Evolutionary conservation across 768 basidiomycete species (phyloP).

Genomic region (Asterophora parasitica): DNA sequence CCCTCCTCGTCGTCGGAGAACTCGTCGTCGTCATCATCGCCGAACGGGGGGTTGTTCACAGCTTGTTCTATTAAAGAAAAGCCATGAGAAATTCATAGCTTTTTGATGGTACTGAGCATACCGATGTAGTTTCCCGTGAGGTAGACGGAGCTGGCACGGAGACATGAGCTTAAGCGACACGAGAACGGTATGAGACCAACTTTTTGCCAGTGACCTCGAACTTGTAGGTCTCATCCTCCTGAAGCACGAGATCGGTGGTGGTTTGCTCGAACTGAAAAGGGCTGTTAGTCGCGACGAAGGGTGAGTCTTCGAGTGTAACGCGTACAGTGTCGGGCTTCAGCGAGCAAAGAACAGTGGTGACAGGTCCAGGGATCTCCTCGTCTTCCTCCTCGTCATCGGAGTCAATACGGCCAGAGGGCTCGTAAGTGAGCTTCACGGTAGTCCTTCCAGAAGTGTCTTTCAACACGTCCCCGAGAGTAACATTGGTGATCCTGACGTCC

Average conservation of each 20-base stretch:
- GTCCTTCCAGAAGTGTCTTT: slow-evolving; percentile 56
- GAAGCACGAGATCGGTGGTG: slow-evolving; percentile 63
- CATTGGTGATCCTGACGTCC: slow-evolving; percentile 79
- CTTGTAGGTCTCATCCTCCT: slow-evolving; percentile 57
- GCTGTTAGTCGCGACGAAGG: slow-evolving; percentile 1
- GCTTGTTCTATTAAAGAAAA: slow-evolving; percentile 41
- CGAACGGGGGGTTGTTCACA: slow-evolving; percentile 44
- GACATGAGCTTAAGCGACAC: not conserved
- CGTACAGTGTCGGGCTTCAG: slow-evolving; percentile 78
- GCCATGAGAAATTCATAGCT: not conserved
- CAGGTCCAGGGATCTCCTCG: slow-evolving; percentile 25
- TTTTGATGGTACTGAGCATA: slow-evolving; percentile 20
- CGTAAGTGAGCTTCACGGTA: slow-evolving; percentile 63
- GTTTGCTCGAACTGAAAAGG: slow-evolving; percentile 68
- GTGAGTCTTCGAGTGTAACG: not conserved
- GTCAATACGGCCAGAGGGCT: slow-evolving; percentile 28
- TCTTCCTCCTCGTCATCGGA: slow-evolving; percentile 44
- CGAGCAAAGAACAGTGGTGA: slow-evolving; percentile 66
- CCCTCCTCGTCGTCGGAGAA: slow-evolving; percentile 45
- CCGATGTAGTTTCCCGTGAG: slow-evolving; percentile 85
- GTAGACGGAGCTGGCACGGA: slow-evolving; percentile 53
- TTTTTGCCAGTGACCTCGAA: slow-evolving; percentile 81
- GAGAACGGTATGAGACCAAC: slow-evolving; percentile 32
- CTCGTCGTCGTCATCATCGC: slow-evolving; percentile 36
- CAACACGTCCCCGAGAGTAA: slow-evolving; percentile 72